Conservation (phyloP, 805 yeast species). For the Candida sithepensis region DNA sequence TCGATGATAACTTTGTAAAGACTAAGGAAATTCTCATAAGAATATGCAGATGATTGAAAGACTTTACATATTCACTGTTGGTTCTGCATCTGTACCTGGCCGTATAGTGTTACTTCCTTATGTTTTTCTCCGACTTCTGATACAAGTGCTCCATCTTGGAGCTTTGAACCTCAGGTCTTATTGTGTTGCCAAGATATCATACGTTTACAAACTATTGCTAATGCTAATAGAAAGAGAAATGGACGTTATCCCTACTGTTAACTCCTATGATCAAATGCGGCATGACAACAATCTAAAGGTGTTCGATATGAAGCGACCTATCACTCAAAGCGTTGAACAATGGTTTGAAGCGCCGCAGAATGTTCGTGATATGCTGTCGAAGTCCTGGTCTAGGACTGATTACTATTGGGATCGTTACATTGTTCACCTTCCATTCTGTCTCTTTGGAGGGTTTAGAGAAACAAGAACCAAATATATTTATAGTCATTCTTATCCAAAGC, state of each 20-base stretch:
- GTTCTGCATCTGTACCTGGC: too few relatives aligned
- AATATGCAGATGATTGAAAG: too few relatives aligned
- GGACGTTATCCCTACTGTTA: conserved; percentile 4
- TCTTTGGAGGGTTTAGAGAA: conserved; percentile 16
- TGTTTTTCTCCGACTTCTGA: too few relatives aligned
- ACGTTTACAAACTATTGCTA: conserved; percentile 21
- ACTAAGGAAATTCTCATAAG: too few relatives aligned
- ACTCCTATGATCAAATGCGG: conserved; percentile 19
- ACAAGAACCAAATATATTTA: background rate
- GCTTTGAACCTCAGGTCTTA: conserved; percentile 15
- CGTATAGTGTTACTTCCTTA: too few relatives aligned
- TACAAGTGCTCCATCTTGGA: too few relatives aligned
- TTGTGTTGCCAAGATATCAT: conserved; percentile 16
- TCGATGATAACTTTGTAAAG: too few relatives aligned
- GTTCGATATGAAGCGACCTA: conserved; percentile 18
- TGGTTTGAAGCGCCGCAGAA: conserved; percentile 25
- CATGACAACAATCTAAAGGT: conserved; percentile 15
- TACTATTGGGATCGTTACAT: conserved; percentile 38
- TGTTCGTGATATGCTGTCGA: conserved; percentile 14
- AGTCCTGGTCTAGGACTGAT: conserved; percentile 32
- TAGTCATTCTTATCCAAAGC: background rate
- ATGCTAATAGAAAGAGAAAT: conserved; percentile 24
- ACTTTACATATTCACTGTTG: too few relatives aligned
- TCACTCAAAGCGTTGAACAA: conserved; percentile 11
- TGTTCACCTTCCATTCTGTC: conserved; percentile 34